Percentiles rank a stretch among this genome's conserved stretches.
These are phyloP conservation scores for Teunomyces lycoperdinae DNA, from an alignment of 805 yeast species.

Conservation along the genomic window DNA sequence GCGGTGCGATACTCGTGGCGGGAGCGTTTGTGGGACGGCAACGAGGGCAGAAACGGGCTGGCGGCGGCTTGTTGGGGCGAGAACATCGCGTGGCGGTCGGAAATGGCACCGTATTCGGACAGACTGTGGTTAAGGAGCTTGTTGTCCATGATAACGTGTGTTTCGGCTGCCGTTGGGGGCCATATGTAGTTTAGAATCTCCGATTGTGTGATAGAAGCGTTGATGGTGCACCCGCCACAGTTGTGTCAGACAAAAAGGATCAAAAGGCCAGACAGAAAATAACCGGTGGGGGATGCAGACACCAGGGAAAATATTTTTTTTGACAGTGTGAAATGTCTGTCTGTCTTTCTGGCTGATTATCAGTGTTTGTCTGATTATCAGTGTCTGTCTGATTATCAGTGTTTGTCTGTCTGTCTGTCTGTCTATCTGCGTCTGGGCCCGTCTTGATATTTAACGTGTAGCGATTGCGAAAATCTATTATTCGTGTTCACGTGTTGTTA, in stretches of 20 bases:
- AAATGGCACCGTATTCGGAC: background rate
- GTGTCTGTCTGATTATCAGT: too few relatives aligned
- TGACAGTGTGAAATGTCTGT: background rate
- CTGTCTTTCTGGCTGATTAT: background rate
- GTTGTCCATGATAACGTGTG: background rate
- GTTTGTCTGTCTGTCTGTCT: background rate
- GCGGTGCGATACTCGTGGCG: constrained; percentile 9
- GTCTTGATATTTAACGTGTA: background rate
- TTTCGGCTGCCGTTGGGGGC: background rate
- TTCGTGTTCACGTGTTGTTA: constrained; percentile 2
- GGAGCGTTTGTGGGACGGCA: constrained; percentile 10
- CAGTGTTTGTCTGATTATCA: too few relatives aligned
- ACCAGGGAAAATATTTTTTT: background rate
- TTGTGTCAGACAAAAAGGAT: background rate
- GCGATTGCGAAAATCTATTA: constrained; percentile 2
- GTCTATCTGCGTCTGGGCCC: background rate
- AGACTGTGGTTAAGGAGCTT: background rate
- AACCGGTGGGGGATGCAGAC: background rate
- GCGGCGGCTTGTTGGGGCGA: constrained; percentile 13
- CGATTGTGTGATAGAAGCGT: constrained; percentile 1
- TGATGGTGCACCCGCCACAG: constrained; percentile 1
- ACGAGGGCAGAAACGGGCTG: constrained; percentile 8
- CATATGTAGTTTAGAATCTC: background rate
- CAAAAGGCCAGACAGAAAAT: background rate
- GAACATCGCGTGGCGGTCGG: constrained; percentile 10